Base-by-base conservation (phyloP, 441 rosid species). In the Corymbia citriodora region DNA sequence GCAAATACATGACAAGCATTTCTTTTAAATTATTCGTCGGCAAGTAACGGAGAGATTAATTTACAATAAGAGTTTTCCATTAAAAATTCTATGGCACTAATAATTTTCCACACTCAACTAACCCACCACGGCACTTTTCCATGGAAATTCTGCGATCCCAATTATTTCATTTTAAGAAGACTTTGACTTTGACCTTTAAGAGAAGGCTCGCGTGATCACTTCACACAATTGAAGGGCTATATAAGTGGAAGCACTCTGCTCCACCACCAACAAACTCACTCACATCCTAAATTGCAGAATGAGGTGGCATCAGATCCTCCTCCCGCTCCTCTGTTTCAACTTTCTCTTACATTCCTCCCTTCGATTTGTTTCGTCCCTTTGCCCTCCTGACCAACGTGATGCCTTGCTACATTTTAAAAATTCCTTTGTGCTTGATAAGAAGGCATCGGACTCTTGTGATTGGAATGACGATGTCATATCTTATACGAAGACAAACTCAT, bases 381-480 rank as follows among this genome's bases (percentile, higher is more conserved):
- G 33, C 33, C 70, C 1, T 29, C 33, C 1, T 29, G 70, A 29
- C 2, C 70, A 63, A 14, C 33, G 0, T 0, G 5, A 63, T 29
- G 70, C 70, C 10, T 63, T 63, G 70, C 70, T 63, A 9, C 18
- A 63, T 29, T 63, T 63, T 29, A 63, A 29, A 17, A 29, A 13
- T 63, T 63, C 70, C 33, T 63, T 1, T 0, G 1, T 13, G 18
- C 33, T 29, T 3, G 33, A 63, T 29, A 63, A 9, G 33, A 7
- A 3, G 33, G 70, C 70, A 12, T 29, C 1, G 0, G 1, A 1
- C 70, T 27, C 0, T 63, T 63, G 70, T 29, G 0, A 29, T 13
- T 0, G 0, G 0, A 1, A 63, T 29, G 4, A 0, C 27, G 2
- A 0, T 63, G 17, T 3, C 5, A 0, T 0, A 1, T 63, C 72